Percentiles rank a stretch among this genome's conserved stretches.
These are phyloP conservation scores for Neoboletus magnificus DNA, from an alignment of 768 basidiomycete species.

Conservation along the genomic window DNA sequence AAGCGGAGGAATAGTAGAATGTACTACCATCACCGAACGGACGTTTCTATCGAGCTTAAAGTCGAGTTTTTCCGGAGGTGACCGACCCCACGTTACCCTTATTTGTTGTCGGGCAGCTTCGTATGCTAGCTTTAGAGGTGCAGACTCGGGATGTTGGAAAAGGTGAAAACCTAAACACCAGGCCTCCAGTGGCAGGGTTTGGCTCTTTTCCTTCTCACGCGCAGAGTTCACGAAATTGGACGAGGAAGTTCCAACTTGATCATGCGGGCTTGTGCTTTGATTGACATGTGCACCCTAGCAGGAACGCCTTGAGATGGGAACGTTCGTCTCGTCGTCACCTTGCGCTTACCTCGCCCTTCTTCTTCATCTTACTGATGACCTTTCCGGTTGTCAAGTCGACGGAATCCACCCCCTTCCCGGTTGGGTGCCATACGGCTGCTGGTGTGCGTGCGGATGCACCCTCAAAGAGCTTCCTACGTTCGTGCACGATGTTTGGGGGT, in stretches of 20 bases:
- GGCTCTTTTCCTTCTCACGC: slow-evolving; percentile 4
- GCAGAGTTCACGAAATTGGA: slow-evolving; percentile 22
- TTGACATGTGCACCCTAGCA: slow-evolving; percentile 1
- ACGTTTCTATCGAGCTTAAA: slow-evolving; percentile 20
- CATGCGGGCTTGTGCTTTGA: slow-evolving; percentile 1
- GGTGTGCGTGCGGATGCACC: neutral
- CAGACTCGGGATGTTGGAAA: slow-evolving; percentile 12
- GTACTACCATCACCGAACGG: slow-evolving; percentile 12
- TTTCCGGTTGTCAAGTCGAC: slow-evolving; percentile 4
- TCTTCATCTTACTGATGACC: slow-evolving; percentile 22
- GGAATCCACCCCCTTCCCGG: neutral
- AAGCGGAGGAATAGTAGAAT: neutral
- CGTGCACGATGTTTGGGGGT: slow-evolving; percentile 17
- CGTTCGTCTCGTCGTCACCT: neutral
- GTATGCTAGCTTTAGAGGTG: slow-evolving; percentile 17
- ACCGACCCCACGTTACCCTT: slow-evolving; percentile 7
- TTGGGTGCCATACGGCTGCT: slow-evolving; percentile 2
- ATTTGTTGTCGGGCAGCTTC: slow-evolving; percentile 2
- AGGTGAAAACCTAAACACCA: slow-evolving; percentile 27
- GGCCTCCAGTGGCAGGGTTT: slow-evolving; percentile 22
- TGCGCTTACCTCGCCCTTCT: slow-evolving; percentile 22
- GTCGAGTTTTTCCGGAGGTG: slow-evolving; percentile 6
- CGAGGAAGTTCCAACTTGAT: slow-evolving; percentile 28
- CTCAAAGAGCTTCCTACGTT: slow-evolving; percentile 13
- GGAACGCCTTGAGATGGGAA: slow-evolving; percentile 3